Evolutionary conservation across 2,329 filamentous ascomycete genomes (phyloP).

Genomic region (Cladosporium velox): DNA sequence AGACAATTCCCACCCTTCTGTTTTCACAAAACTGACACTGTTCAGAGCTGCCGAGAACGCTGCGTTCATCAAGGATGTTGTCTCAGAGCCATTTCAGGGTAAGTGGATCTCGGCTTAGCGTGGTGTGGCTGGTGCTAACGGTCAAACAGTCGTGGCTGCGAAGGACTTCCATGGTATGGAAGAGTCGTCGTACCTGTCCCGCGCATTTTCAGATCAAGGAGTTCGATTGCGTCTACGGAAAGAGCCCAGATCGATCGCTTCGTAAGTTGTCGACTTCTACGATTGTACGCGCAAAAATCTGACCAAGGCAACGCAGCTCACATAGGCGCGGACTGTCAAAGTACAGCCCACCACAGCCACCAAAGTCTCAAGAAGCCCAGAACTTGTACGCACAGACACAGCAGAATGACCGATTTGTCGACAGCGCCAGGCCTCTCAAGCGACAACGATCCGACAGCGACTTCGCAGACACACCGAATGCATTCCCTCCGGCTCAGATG

Average conservation of each 20-base stretch:
- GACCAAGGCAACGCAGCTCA: constrained; percentile 4
- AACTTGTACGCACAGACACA: constrained; percentile 20
- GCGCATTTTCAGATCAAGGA: constrained; percentile 83
- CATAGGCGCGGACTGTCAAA: constrained; percentile 14
- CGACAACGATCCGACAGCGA: constrained; percentile 32
- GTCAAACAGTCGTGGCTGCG: constrained; percentile 41
- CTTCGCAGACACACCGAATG: constrained; percentile 23
- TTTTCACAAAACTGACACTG: constrained; percentile 19
- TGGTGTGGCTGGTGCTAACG: constrained; percentile 19
- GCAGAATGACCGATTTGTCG: constrained; percentile 23
- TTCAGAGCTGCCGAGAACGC: constrained; percentile 20
- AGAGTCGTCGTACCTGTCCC: constrained; percentile 78
- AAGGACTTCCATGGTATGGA: constrained; percentile 79
- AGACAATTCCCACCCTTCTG: constrained; percentile 14
- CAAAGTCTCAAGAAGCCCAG: constrained; percentile 23
- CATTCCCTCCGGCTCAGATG: constrained; percentile 18
- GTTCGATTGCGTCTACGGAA: constrained; percentile 81
- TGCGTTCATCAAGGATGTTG: constrained; percentile 36
- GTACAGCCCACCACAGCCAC: constrained; percentile 25
- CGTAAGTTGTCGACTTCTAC: constrained; percentile 7
- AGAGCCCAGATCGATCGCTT: constrained; percentile 60
- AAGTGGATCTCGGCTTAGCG: constrained; percentile 33
- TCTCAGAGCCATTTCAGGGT: constrained; percentile 70
- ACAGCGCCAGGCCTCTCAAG: constrained; percentile 28
- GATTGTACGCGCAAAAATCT: background rate